Base-by-base conservation (phyloP, 208 protist species). In the Leishmania gerbilli region DNA sequence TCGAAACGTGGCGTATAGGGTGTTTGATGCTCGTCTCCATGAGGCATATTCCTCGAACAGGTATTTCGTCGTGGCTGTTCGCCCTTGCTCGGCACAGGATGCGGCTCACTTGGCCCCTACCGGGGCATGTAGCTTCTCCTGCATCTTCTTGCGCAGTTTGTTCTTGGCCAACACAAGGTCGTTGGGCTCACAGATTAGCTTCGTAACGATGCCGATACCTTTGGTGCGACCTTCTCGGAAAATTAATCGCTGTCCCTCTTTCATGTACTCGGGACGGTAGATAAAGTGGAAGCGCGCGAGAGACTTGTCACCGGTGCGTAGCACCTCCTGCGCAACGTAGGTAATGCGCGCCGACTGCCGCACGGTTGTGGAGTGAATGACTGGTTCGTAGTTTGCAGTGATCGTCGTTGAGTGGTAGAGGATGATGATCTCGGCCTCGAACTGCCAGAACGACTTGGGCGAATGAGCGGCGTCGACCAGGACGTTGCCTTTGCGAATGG, bases 401-500 rank as follows among this genome's bases (percentile, higher is more conserved):
- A 99, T 99, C 9, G 99, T 99, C 2, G 99, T 99, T 31, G 97
- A 96, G 88, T 99, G 99, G 86, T 99, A 99, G 27, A 99, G 89
- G 27, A 99, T 96, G 21, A 98, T 89, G 8, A 99, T 85, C 71
- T 99, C 98, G 7, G 98, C 98, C 84, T 98, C 95, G 78, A 99
- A 99, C 87, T 99, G 96, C 91, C 96, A 98, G 76, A 86, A 95
- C 31, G 98, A 89, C 83, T 86, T 85, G 8, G 96, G 93, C 45
- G 91, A 78, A 53, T 67, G 76, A 3, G 77, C n/a, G 34, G 87
- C 83, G 71, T 95, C 89, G 27, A 86, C 79, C 0, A 99, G 81
- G 34, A 99, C 93, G 91, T 99, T 99, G 58, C 98, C 98, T 79
- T 99, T 99, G n/a, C 98, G 93, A 72, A 99, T 96, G 1, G 86